Conservation (phyloP, 192 early-diverging fungal genomes). For the Chytriomyces sp. region DNA sequence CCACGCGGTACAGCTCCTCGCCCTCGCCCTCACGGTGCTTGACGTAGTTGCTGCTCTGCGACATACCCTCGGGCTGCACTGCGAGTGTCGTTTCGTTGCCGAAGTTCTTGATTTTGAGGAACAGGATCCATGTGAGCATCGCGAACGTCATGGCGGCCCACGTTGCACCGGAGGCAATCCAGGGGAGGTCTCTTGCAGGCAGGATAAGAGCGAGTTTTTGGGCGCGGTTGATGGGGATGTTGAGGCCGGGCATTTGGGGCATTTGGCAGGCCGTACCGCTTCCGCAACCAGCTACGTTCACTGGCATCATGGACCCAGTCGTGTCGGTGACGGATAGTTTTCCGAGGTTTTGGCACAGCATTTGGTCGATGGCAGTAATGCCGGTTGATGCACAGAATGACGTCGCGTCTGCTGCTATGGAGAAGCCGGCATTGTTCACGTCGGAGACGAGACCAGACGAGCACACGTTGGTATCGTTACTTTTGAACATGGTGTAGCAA, state of each 20-base stretch:
- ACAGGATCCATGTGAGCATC: slow-evolving; percentile 23
- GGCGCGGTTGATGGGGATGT: slow-evolving; percentile 10
- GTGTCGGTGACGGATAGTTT: not conserved
- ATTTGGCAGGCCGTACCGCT: not conserved
- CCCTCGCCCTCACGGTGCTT: not conserved
- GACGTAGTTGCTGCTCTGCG: not conserved
- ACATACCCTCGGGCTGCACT: slow-evolving; percentile 20
- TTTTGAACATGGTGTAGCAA: slow-evolving; percentile 26
- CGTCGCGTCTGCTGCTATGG: not conserved
- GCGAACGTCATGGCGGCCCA: slow-evolving; percentile 31
- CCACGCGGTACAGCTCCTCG: not conserved
- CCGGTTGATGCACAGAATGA: slow-evolving; percentile 26
- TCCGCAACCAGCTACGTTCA: not conserved
- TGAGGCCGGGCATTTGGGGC: not conserved
- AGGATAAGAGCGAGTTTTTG: slow-evolving; percentile 18
- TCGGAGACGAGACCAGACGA: slow-evolving; percentile 27
- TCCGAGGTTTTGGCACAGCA: slow-evolving; percentile 3
- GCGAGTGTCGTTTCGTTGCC: slow-evolving; percentile 23
- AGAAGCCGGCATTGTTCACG: slow-evolving; percentile 29
- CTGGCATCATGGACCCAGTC: not conserved
- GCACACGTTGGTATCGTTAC: slow-evolving; percentile 30
- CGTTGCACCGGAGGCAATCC: slow-evolving; percentile 36
- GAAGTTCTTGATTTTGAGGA: slow-evolving; percentile 29
- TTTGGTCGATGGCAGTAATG: not conserved
- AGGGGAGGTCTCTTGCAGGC: slow-evolving; percentile 31